A percentile compares a stretch with the other conserved stretches of the same genome.
Conservation (phyloP, 768 basidiomycete genomes). For the Obba rivulosa region DNA sequence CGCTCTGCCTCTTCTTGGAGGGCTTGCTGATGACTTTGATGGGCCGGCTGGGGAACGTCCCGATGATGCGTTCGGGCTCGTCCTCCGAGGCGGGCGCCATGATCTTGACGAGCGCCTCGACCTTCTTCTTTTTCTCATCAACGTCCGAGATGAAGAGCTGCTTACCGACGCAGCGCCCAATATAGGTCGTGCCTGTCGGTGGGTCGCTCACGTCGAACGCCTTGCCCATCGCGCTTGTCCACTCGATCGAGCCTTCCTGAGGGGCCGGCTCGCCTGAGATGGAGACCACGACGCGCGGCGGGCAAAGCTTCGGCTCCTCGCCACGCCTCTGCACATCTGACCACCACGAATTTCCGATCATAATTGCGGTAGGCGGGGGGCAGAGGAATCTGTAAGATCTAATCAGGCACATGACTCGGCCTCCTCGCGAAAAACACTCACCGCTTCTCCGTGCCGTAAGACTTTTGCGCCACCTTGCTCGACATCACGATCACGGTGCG, state of each 20-base stretch:
- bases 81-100: slow-evolving; percentile 76
- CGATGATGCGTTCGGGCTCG: slow-evolving; percentile 78
- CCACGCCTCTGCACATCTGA: slow-evolving; percentile 69
- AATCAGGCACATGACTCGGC: not conserved
- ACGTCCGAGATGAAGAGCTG: slow-evolving; percentile 94
- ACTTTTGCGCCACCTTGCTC: slow-evolving; percentile 96
- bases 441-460: slow-evolving; percentile 95
- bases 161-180: slow-evolving; percentile 91
- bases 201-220: slow-evolving; percentile 77
- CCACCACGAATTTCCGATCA: slow-evolving; percentile 97
- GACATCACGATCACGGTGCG: slow-evolving; percentile 95
- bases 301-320: slow-evolving; percentile 67
- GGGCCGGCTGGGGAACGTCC: slow-evolving; percentile 86
- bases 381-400: slow-evolving; percentile 65
- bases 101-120: slow-evolving; percentile 89
- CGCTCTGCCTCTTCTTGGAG: slow-evolving; percentile 92
- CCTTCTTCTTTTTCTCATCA: slow-evolving; percentile 93
- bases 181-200: slow-evolving; percentile 79
- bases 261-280: slow-evolving; percentile 89
- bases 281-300: slow-evolving; percentile 81
- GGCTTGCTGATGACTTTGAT: slow-evolving; percentile 99
- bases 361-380: slow-evolving; percentile 88
- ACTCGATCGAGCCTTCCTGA: slow-evolving; percentile 81
- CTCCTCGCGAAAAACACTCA: slow-evolving; percentile 24
- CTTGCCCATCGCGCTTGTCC: slow-evolving; percentile 83